phyloP scores from a whole-genome alignment of 805 yeast genomes.

The Saccharomycopsis synnaedendra region DNA sequence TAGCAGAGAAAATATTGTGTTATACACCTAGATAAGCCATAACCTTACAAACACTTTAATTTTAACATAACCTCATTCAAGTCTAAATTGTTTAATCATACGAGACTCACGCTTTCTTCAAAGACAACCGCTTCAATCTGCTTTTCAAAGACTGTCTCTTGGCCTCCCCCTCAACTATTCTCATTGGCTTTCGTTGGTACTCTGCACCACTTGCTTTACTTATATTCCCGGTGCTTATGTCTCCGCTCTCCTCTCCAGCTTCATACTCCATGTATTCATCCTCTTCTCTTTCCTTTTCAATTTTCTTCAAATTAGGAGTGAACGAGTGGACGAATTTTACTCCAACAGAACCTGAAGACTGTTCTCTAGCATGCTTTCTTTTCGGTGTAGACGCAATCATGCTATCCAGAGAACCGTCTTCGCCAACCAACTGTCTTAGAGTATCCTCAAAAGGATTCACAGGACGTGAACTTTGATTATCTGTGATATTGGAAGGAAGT shows the following conservation, averaged over 20 bases:
- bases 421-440: background rate
- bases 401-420: background rate
- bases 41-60: no score
- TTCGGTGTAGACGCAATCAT: background rate
- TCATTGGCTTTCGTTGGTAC: no score
- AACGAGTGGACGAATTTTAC: constrained; percentile 8
- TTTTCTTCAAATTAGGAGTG: constrained; percentile 5
- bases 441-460: background rate
- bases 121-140: background rate
- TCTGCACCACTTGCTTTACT: no score
- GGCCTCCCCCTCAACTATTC: background rate
- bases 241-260: no score
- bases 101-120: no score
- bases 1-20: no score
- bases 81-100: no score
- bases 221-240: no score
- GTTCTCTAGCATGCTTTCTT: constrained; percentile 3
- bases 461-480: no score
- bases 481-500: no score
- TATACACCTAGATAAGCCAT: no score
- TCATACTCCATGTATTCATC: background rate
- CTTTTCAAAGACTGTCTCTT: background rate
- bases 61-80: no score
- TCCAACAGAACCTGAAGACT: constrained; percentile 7
- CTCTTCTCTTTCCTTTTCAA: constrained; percentile 1